phyloP scores from a whole-genome alignment of 2,329 filamentous ascomycete genomes.

The Hymenoscyphus infarciens region DNA sequence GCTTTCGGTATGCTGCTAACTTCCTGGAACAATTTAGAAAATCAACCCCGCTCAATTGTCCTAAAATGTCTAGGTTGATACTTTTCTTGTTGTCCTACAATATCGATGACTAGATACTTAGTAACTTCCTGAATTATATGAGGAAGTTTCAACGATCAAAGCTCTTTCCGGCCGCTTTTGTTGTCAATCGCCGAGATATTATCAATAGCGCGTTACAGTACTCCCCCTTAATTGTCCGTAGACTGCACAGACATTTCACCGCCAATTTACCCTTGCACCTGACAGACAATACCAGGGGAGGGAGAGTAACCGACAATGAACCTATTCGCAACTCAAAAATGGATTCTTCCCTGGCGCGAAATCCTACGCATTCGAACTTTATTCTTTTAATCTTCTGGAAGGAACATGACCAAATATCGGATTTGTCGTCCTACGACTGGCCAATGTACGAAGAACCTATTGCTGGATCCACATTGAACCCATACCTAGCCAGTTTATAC shows the following conservation, averaged over 20 bases:
- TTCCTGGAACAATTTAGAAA: too few relatives aligned
- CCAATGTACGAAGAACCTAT: neutral
- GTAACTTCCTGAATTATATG: too few relatives aligned
- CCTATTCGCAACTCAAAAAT: neutral
- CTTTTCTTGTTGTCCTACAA: too few relatives aligned
- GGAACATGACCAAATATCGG: neutral
- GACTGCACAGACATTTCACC: too few relatives aligned
- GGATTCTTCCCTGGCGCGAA: neutral
- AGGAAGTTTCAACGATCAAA: neutral
- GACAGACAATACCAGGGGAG: too few relatives aligned
- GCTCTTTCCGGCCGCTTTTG: neutral
- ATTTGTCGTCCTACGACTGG: neutral
- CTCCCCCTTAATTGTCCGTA: too few relatives aligned
- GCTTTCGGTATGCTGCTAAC: neutral
- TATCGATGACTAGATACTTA: too few relatives aligned
- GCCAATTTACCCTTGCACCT: too few relatives aligned
- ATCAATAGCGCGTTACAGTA: neutral
- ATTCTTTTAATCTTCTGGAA: constrained; percentile 1
- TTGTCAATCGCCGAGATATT: neutral
- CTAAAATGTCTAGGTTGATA: too few relatives aligned
- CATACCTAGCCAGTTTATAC: neutral
- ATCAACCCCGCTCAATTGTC: too few relatives aligned
- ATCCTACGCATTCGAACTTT: neutral
- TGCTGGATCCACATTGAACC: neutral
- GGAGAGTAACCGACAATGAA: neutral